Conservation (phyloP, 1,139 yeast species). For the Geotrichum carabidarum region DNA sequence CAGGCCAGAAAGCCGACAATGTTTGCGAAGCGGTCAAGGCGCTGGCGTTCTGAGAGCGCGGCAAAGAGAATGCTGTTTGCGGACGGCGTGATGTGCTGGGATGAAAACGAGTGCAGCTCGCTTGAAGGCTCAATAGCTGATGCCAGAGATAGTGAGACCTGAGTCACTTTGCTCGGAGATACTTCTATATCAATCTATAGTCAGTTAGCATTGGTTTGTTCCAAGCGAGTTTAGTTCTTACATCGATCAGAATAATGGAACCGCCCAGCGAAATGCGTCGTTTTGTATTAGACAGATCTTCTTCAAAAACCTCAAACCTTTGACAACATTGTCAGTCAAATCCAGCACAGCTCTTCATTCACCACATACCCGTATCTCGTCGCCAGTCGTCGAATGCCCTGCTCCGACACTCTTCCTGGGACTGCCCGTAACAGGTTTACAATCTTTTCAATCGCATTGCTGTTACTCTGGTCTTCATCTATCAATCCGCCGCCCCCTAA, state of each 20-base stretch:
- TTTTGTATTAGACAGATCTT: constrained; percentile 26
- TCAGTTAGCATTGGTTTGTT: neutral
- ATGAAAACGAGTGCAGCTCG: constrained; percentile 29
- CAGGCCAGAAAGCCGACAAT: constrained; percentile 33
- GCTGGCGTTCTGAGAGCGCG: constrained; percentile 28
- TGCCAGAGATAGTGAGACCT: constrained; percentile 32
- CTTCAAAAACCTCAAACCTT: constrained; percentile 37
- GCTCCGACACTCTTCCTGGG: constrained; percentile 36
- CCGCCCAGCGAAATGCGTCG: constrained; percentile 37
- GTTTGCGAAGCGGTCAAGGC: constrained; percentile 32
- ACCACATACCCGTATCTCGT: constrained; percentile 22
- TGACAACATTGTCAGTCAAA: neutral
- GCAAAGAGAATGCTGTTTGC: constrained; percentile 29
- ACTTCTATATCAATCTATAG: constrained; percentile 24
- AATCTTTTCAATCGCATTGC: constrained; percentile 26
- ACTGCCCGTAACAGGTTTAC: constrained; percentile 29
- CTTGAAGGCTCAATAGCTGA: constrained; percentile 28
- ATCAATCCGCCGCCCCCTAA: constrained; percentile 3
- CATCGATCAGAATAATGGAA: constrained; percentile 36
- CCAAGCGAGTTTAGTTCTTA: constrained; percentile 21
- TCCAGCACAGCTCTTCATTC: neutral
- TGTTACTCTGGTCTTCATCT: constrained; percentile 8
- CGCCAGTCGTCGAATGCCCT: constrained; percentile 34
- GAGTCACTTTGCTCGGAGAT: constrained; percentile 21
- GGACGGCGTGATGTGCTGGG: constrained; percentile 26